Percentiles rank a stretch among this genome's conserved stretches.
Conservation (phyloP, 768 basidiomycete genomes). For the Cystobasidium ongulense region DNA sequence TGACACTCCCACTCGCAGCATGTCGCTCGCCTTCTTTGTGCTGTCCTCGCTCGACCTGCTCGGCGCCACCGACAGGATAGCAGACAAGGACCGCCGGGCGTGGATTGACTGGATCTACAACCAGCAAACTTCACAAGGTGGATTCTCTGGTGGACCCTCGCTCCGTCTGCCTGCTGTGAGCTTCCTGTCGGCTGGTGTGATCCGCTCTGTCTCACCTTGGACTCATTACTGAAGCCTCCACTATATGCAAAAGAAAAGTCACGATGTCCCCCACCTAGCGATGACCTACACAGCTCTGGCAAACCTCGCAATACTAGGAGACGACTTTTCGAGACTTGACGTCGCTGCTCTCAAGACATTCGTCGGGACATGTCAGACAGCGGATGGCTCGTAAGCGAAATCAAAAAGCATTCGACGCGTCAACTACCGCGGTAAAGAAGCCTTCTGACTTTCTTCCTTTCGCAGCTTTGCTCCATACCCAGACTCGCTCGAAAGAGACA, state of each 20-base stretch:
- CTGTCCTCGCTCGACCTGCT: slow-evolving; percentile 74
- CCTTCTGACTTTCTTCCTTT: no score
- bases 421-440: not conserved
- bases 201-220: not conserved
- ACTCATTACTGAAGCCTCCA: not conserved
- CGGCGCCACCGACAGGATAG: slow-evolving; percentile 49
- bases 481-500: slow-evolving; percentile 45
- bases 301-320: slow-evolving; percentile 73
- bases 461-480: slow-evolving; percentile 45
- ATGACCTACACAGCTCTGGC: slow-evolving; percentile 89
- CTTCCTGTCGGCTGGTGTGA: slow-evolving; percentile 18
- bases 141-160: slow-evolving; percentile 35
- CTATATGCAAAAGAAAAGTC: not conserved
- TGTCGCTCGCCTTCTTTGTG: slow-evolving; percentile 82
- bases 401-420: not conserved
- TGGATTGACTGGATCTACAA: slow-evolving; percentile 86
- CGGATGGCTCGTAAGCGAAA: slow-evolving; percentile 67
- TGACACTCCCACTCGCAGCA: slow-evolving; percentile 48
- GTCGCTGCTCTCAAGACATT: slow-evolving; percentile 60
- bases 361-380: slow-evolving; percentile 62
- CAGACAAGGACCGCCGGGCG: slow-evolving; percentile 52
- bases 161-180: slow-evolving; percentile 33
- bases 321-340: slow-evolving; percentile 67
- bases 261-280: slow-evolving; percentile 69
- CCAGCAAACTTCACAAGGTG: slow-evolving; percentile 53